Conservation (phyloP, 2,329 filamentous ascomycete species). For the Calycina herbarum region DNA sequence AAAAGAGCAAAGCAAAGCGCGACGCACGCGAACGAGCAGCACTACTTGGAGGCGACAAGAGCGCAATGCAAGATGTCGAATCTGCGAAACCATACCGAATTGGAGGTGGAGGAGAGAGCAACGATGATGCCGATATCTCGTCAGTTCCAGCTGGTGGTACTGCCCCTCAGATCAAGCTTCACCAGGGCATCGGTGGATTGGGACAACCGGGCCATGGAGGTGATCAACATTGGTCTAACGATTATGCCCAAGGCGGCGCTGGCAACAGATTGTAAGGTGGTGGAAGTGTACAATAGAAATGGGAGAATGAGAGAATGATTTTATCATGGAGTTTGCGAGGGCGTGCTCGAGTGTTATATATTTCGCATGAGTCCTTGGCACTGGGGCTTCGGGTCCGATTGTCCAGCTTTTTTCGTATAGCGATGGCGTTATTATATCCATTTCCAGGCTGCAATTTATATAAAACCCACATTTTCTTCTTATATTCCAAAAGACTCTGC, state of each 20-base stretch:
- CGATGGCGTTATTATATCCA: background rate
- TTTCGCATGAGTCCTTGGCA: no score
- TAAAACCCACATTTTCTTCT: background rate
- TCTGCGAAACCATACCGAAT: conserved; percentile 16
- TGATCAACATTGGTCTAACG: conserved; percentile 14
- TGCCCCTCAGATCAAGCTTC: conserved; percentile 20
- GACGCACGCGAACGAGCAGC: conserved; percentile 8
- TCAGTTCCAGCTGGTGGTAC: conserved; percentile 16
- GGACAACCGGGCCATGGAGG: conserved; percentile 16
- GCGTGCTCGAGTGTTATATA: background rate
- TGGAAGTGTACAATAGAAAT: background rate
- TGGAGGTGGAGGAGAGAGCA: conserved; percentile 16
- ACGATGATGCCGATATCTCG: conserved; percentile 15
- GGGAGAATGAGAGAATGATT: background rate
- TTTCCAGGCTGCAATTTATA: background rate
- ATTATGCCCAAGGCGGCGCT: conserved; percentile 2
- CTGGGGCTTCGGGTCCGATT: no score
- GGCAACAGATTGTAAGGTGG: background rate
- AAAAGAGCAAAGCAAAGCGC: conserved; percentile 17
- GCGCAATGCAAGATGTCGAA: conserved; percentile 18
- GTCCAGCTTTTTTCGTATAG: background rate
- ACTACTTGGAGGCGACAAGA: conserved; percentile 12
- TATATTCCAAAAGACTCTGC: background rate
- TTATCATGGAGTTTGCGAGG: background rate
- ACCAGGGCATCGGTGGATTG: conserved; percentile 24